These are phyloP conservation scores for Thuidium tamariscinum DNA, from an alignment of 225 moss, liverwort and hornwort species.

Conservation along the genomic window DNA sequence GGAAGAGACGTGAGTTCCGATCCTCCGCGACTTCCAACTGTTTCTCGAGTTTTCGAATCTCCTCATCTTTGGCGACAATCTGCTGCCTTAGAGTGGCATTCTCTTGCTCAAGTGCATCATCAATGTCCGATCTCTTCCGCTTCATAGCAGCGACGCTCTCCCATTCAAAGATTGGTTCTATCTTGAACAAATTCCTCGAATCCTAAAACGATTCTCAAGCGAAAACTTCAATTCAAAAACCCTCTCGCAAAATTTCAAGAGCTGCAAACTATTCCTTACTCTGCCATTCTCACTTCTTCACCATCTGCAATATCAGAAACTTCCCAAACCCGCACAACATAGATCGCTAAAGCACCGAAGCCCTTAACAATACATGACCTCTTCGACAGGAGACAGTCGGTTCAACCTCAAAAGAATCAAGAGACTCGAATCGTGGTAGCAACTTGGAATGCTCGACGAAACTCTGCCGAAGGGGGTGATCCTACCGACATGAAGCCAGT, in stretches of 20 bases:
- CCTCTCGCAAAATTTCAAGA: not conserved
- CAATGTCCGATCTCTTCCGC: not conserved
- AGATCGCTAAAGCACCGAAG: not conserved
- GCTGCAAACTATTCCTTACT: not conserved
- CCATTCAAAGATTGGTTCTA: not conserved
- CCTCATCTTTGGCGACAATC: not conserved
- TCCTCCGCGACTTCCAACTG: constrained; percentile 7
- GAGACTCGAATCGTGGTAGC: not conserved
- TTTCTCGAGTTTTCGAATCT: not conserved
- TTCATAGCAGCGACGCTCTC: not conserved
- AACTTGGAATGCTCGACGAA: not conserved
- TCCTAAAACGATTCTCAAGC: not conserved
- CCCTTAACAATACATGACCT: not conserved
- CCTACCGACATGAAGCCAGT: not conserved
- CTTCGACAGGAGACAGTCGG: not conserved
- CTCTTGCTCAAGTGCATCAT: constrained; percentile 1
- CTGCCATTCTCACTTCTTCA: not conserved
- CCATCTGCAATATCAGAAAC: not conserved
- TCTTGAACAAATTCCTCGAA: not conserved
- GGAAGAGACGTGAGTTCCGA: not conserved
- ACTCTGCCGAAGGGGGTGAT: not conserved
- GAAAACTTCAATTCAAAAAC: not conserved
- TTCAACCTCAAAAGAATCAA: not conserved
- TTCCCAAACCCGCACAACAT: not conserved
- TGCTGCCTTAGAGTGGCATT: not conserved